Evolutionary conservation across 495 filamentous ascomycete genomes (phyloP), one percentile per base, ranked within the genome.

Genomic region (Xylaria acuta): DNA sequence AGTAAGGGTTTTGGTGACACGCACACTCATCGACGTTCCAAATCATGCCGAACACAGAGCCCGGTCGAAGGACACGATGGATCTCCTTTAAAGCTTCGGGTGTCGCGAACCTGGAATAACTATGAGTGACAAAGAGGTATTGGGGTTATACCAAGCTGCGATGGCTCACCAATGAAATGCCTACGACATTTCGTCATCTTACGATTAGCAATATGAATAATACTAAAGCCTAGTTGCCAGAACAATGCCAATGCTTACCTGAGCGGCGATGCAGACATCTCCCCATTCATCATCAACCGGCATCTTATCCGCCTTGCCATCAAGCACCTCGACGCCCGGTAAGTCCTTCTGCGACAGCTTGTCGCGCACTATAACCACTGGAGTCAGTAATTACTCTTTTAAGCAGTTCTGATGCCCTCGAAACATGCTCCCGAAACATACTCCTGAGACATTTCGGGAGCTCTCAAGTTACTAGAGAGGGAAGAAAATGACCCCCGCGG

Each of bases 1-100:
- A 72, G 69, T 58, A 14, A 62, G 30, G 18, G 49, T 20, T 64
- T 49, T 30, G 12, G 32, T 25, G 47, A 11, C 11, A 76, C 84
- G 72, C 69, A 90, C 88, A 91, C 68, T 91, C 90, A 78, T 92
- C 90, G 59, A 89, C 79, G 62, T 92, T 91, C 87, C 90, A 92
- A 22, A 92, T 88, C 78, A 90, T 82, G 5, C 86, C 90, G 16
- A 92, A 79, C 1, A 76, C 76, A 25, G 84, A 87, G 20, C 82
- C 83, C 0, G 85, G 84, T 32, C 77, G 82, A 38, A 92, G 75
- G 0, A 89, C 84, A 49, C 88, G 85, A 69, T 90, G 82, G 8
- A 92, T 88, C 56, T 90, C 86, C 47, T 82, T 80, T 32, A 92
- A 79, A 5, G 90, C 77, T 25, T 85, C 83, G 14, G 82, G 78